Conservation (phyloP, 257 asterid species). For the Scutellaria barbata region DNA sequence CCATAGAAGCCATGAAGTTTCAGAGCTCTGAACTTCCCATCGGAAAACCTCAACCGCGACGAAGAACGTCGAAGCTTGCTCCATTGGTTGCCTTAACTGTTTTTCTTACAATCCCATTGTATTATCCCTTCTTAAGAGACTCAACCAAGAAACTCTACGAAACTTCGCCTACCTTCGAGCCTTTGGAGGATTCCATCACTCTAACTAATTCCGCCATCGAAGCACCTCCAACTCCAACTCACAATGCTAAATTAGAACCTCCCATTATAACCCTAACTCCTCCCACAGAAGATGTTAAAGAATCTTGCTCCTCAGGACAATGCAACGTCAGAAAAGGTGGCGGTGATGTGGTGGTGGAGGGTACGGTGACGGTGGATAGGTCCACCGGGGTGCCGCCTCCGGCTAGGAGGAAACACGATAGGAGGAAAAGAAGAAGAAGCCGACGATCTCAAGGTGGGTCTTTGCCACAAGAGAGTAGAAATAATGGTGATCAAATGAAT, state of each 20-base stretch:
- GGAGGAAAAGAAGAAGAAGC: constrained; percentile 34
- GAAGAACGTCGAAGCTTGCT: constrained; percentile 56
- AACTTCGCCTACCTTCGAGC: constrained; percentile 12
- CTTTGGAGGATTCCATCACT: constrained; percentile 27
- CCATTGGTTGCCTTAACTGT: constrained; percentile 52
- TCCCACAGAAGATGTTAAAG: background rate
- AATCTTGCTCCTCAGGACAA: constrained; percentile 29
- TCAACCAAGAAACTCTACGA: constrained; percentile 41
- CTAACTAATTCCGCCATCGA: background rate
- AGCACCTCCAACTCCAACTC: too few species aligned
- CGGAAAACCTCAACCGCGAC: constrained; percentile 58
- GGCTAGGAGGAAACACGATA: constrained; percentile 12
- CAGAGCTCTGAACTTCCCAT: constrained; percentile 54
- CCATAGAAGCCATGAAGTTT: constrained; percentile 53
- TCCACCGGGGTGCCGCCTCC: background rate
- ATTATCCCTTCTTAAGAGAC: constrained; percentile 43
- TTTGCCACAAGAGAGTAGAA: background rate
- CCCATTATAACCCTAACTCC: too few species aligned
- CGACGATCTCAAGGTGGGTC: background rate
- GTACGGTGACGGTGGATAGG: too few species aligned
- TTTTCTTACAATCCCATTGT: constrained; percentile 59
- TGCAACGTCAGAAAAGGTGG: constrained; percentile 1
- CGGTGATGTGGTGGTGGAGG: background rate
- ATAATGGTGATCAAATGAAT: background rate
- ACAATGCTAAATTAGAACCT: too few species aligned